A percentile compares a stretch with the other conserved stretches of the same genome.
phyloP scores from a whole-genome alignment of 345 rosid species.

The Ailanthus altissimus region DNA sequence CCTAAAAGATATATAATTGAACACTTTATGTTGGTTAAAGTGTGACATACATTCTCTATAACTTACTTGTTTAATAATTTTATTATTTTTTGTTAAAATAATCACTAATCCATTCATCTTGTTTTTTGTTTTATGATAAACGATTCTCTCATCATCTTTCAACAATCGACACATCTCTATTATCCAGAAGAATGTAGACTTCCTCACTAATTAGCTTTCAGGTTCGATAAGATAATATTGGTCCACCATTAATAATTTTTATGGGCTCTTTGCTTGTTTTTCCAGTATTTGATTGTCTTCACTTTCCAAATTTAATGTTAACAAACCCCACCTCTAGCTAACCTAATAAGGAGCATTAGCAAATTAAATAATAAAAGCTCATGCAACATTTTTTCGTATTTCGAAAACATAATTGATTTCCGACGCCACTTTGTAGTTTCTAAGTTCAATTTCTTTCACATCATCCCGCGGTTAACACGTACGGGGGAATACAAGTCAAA shows the following conservation, averaged over 20 bases:
- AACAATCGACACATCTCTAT: neutral
- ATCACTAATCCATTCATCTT: no score
- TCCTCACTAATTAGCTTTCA: neutral
- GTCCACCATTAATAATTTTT: neutral
- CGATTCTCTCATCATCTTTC: neutral
- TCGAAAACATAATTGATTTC: no score
- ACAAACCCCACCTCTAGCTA: neutral
- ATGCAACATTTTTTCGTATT: no score
- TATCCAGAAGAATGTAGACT: neutral
- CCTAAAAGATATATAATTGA: neutral
- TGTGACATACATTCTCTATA: neutral
- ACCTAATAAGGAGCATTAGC: no score
- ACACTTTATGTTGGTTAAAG: slow-evolving; percentile 11
- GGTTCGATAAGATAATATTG: neutral
- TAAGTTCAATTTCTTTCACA: no score
- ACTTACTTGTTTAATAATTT: neutral
- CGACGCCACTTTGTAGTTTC: no score
- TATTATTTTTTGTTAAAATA: no score
- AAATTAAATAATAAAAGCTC: no score
- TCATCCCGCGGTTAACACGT: no score
- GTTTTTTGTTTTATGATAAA: neutral
- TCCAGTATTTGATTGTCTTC: neutral
- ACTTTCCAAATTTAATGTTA: neutral
- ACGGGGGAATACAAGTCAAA: no score
- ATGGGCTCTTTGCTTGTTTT: neutral